phyloP scores from a whole-genome alignment of 768 basidiomycete species.

The Serpula lacrymans region DNA sequence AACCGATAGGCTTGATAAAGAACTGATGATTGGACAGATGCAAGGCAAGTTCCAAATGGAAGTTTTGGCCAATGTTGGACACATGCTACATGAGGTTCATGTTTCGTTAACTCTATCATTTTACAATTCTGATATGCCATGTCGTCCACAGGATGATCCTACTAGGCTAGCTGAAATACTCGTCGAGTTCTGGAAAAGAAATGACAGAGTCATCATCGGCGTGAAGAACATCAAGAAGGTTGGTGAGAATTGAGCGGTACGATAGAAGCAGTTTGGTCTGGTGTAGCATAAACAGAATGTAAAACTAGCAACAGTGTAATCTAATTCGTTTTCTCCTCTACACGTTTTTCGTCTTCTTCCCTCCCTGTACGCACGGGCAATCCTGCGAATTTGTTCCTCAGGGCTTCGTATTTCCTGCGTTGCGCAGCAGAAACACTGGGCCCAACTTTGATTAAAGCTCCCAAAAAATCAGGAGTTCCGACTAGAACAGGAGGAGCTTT shows the following conservation, averaged over 20 bases:
- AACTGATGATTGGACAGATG: conserved; percentile 97
- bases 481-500: conserved; percentile 43
- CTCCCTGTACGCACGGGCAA: conserved; percentile 52
- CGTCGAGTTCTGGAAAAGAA: conserved; percentile 88
- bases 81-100: conserved; percentile 90
- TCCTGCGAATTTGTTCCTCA: conserved; percentile 83
- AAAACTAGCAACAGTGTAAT: too few species aligned
- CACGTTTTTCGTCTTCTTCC: conserved; percentile 28
- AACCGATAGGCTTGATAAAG: conserved; percentile 86
- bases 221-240: conserved; percentile 58
- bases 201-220: conserved; percentile 65
- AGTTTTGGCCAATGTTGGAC: conserved; percentile 84
- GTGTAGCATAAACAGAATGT: too few species aligned
- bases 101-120: background rate
- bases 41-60: conserved; percentile 94
- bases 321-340: background rate
- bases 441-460: conserved; percentile 74
- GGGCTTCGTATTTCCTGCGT: conserved; percentile 75
- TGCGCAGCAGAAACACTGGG: conserved; percentile 85
- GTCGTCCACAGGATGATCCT: conserved; percentile 71
- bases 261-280: too few species aligned
- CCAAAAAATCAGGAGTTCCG: conserved; percentile 60
- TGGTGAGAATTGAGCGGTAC: conserved; percentile 44
- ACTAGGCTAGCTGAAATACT: conserved; percentile 73
- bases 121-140: background rate